Base-by-base conservation (phyloP, 1,139 yeast species). In the Geotrichum aggregatum region DNA sequence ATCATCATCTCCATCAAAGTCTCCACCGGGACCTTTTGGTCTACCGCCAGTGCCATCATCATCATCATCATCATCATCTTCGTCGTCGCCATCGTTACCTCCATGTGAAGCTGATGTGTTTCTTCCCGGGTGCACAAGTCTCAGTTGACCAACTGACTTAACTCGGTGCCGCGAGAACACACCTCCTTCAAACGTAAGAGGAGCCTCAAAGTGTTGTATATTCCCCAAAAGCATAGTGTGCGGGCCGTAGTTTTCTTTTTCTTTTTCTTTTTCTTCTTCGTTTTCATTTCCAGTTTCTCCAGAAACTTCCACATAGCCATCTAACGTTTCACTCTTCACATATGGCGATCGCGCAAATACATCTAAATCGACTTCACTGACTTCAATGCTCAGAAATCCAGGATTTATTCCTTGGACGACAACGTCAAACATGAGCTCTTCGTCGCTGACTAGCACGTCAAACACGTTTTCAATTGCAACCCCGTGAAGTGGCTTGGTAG, bases 361-460 rank as follows among this genome's bases (percentile, higher is more conserved):
- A 65, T 91, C 97, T 45, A 92, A 67, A 61, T 88, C 94, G 5
- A 84, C 84, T 7, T 82, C 80, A 44, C 75, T 74, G 2, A 91
- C 75, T 5, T 75, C 74, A 3, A 91, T 80, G 1, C 87, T 76
- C 61, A 85, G 76, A 72, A 63, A 78, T 0, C 97, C 96, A 0
- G 97, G 97, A 66, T 91, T 92, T 59, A 83, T 79, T 0, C 95
- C 95, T 57, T 82, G 83, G 18, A 88, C 80, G 3, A 79, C 78
- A 58, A 91, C 72, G 65, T 85, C 87, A 69, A 91, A 88, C 1
- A 89, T 78, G 49, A 91, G 72, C 64, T 89, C 97, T 63, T 89
- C 96, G 59, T 84, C 83, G 56, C 95, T 83, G 3, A 88, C 87
- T 28, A 91, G 73, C 0, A 92, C 79, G 61, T 87, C 87, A 52